These are phyloP conservation scores for Alternaria novae-zelandiae DNA, from an alignment of 2,329 filamentous ascomycete species.

Conservation along the genomic window DNA sequence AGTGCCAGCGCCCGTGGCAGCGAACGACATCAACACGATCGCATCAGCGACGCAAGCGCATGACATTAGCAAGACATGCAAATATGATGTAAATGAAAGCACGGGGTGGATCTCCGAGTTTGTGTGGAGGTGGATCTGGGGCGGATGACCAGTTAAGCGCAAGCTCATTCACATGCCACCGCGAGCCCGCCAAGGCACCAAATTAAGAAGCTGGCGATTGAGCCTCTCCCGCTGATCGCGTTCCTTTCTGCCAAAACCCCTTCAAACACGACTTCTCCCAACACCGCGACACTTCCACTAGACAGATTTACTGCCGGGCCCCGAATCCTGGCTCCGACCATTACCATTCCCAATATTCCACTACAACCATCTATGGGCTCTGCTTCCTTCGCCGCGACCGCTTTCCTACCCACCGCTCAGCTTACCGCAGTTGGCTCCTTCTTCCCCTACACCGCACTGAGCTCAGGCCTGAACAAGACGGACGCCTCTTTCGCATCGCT, in stretches of 20 bases:
- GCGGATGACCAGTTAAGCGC: conserved; percentile 19
- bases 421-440: conserved; percentile 45
- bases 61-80: background rate
- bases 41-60: background rate
- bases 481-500: conserved; percentile 57
- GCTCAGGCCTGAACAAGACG: conserved; percentile 47
- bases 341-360: conserved; percentile 25
- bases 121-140: conserved; percentile 20
- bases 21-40: background rate
- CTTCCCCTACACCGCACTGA: conserved; percentile 42
- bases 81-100: conserved; percentile 5
- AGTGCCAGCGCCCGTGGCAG: background rate
- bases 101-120: conserved; percentile 10
- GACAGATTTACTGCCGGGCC: conserved; percentile 32
- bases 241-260: conserved; percentile 20
- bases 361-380: conserved; percentile 55
- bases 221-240: conserved; percentile 26
- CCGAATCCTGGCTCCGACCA: conserved; percentile 37
- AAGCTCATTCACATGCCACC: conserved; percentile 34
- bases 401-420: conserved; percentile 37
- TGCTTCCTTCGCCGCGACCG: conserved; percentile 44
- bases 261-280: conserved; percentile 24
- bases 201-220: conserved; percentile 29
- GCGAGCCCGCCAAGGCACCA: conserved; percentile 26
- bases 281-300: conserved; percentile 18